Evolutionary conservation across 495 filamentous ascomycete genomes (phyloP), one percentile per base, ranked within the genome.

Genomic region (Podospora didyma): DNA sequence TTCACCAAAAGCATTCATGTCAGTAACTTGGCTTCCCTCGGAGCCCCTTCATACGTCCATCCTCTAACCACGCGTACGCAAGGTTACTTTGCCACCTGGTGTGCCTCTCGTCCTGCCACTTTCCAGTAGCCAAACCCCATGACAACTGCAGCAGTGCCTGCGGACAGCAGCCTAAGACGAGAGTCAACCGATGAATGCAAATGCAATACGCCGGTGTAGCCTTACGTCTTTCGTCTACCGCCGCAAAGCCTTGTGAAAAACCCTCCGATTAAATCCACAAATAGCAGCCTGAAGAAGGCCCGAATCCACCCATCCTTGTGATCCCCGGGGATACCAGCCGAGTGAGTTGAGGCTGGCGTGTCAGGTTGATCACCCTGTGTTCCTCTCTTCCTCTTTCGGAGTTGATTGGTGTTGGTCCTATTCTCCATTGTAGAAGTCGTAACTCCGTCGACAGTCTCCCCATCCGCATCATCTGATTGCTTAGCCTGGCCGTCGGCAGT

Each of bases 231-330:
- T 47, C 60, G 58, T 45, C 59, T 59, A 28, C 50, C 51, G 31
- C 60, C 62, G 42, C 50, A 62, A 20, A 70, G 53, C 34, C 49
- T 61, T 60, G 35, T 64, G 46, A 72, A 44, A 41, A 70, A 46
- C 12, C 64, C 64, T 1, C 66, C 66, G 17, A 73, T 54, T 46
- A 57, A 61, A 35, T 71, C 65, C 21, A 72, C 65, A 57, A 73
- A 68, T 5, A 73, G 21, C 10, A 70, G 17, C 20, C 58, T 42
- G 47, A 69, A 60, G 34, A 71, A 64, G 12, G 66, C 60, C 35
- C 31, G 49, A 37, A 71, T 49, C 70, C 68, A 73, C 14, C 58
- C 49, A 17, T 55, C 48, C 20, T 54, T 54, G 10, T 55, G 51
- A 37, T 50, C 56, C 2, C 51, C 50, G 3, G 60, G 51, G 19